Evolutionary conservation across 495 filamentous ascomycete species (phyloP), one percentile per base, ranked within the genome.

Genomic region (Xylaria cubensis): DNA sequence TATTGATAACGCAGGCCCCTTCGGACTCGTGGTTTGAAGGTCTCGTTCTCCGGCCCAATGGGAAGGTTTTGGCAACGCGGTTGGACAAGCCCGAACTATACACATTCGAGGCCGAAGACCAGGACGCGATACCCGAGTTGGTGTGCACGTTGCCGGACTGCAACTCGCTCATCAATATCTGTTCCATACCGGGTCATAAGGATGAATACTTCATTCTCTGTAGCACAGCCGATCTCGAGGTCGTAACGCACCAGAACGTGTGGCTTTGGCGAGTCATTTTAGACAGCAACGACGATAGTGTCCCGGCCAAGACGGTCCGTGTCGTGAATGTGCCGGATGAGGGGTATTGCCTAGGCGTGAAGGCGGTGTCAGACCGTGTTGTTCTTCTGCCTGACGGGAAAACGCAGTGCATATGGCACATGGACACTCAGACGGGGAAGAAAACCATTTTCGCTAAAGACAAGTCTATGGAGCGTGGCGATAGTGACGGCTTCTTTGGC

Each of bases 1-100:
- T 80, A 39, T 69, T 78, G 58, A 75, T 80, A 66, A 78, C 76
- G 19, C 78, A 80, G 66, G 32, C 78, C 32, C 78, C 78, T 19
- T 78, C 76, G 32, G 76, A 78, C 21, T 75, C 74, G 2, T 80
- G 78, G 78, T 80, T 78, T 29, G 78, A 80, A 46, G 76, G 74
- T 9, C 72, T 80, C 64, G 70, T 73, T 26, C 41, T 78, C 19
- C 76, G 78, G 3, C 78, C 78, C 15, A 77, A 80, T 55, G 78
- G 78, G 72, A 74, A 71, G 19, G 74, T 78, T 21, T 62, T 80
- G 46, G 73, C 76, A 32, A 72, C 74, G 21, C 78, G 78, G 71
- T 19, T 78, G 26, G 78, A 80, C 69, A 71, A 75, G 46, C 74
- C 78, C 36, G 76, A 78, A 41, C 56, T 80, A 4, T 80, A 80